phyloP scores from a whole-genome alignment of 495 filamentous ascomycete species.

The Copromyces sp. region DNA sequence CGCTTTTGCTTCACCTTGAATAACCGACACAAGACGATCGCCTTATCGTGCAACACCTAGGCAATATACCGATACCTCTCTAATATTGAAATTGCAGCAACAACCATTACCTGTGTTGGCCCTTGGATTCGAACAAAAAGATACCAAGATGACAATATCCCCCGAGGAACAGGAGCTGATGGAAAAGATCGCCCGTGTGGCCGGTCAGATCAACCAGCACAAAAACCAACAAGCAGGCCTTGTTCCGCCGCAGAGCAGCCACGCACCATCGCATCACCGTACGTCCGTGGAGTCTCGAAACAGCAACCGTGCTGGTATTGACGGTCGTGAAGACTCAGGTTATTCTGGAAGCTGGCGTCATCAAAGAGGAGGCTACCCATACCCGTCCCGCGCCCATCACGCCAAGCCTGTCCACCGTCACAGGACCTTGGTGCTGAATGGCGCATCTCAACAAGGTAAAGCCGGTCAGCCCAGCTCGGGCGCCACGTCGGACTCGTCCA shows the following conservation, averaged over 20 bases:
- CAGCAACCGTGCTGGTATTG: slow-evolving; percentile 6
- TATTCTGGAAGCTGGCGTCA: slow-evolving; percentile 20
- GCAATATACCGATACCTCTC: neutral
- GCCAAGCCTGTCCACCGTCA: slow-evolving; percentile 50
- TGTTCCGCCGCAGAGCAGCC: slow-evolving; percentile 3
- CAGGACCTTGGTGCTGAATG: slow-evolving; percentile 63
- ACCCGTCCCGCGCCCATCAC: slow-evolving; percentile 36
- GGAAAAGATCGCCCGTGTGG: slow-evolving; percentile 63
- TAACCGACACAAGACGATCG: neutral
- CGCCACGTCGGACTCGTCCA: slow-evolving; percentile 28
- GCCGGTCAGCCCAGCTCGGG: slow-evolving; percentile 17
- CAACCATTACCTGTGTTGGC: neutral
- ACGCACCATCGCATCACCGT: slow-evolving; percentile 12
- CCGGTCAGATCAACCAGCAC: slow-evolving; percentile 76
- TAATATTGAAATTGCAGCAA: neutral
- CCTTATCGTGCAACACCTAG: neutral
- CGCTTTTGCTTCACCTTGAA: neutral
- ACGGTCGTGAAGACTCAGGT: slow-evolving; percentile 15
- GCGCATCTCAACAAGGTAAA: slow-evolving; percentile 15
- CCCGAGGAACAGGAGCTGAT: slow-evolving; percentile 65
- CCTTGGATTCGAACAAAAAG: slow-evolving; percentile 8
- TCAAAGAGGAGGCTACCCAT: slow-evolving; percentile 18
- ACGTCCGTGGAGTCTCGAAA: slow-evolving; percentile 6
- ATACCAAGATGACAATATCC: slow-evolving; percentile 42
- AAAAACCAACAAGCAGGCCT: slow-evolving; percentile 49